These are phyloP conservation scores for Fomitopsis schrenkii DNA, from an alignment of 1,284 basidiomycete species.

Conservation along the genomic window DNA sequence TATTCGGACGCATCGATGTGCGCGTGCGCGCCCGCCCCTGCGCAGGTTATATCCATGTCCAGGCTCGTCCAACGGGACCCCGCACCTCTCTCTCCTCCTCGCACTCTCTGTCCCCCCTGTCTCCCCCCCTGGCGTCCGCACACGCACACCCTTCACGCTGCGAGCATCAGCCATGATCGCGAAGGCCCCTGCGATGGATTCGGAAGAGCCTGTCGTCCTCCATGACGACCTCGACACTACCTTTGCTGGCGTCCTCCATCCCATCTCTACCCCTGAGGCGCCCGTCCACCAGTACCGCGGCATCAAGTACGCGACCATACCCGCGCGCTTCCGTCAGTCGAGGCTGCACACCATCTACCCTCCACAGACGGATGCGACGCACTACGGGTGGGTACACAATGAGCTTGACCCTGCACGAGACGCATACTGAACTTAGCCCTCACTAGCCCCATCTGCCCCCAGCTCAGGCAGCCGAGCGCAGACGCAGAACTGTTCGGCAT, in stretches of 20 bases:
- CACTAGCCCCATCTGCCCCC: slow-evolving; percentile 70
- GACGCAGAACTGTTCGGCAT: slow-evolving; percentile 64
- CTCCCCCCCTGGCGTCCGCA: neutral
- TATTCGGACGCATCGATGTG: slow-evolving; percentile 7
- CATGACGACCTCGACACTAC: slow-evolving; percentile 56
- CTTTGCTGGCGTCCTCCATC: slow-evolving; percentile 60
- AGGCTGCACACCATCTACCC: slow-evolving; percentile 54
- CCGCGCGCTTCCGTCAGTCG: slow-evolving; percentile 70
- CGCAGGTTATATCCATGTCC: slow-evolving; percentile 3
- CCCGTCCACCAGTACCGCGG: slow-evolving; percentile 70
- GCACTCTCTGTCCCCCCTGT: neutral
- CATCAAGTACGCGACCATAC: slow-evolving; percentile 71
- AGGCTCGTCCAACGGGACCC: neutral
- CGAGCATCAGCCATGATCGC: slow-evolving; percentile 19
- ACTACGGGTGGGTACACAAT: slow-evolving; percentile 46
- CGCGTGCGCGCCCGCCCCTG: slow-evolving; percentile 9
- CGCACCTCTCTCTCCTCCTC: neutral
- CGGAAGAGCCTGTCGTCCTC: slow-evolving; percentile 34
- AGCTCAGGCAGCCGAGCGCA: slow-evolving; percentile 41
- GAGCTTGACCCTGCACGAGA: slow-evolving; percentile 10
- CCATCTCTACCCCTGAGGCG: slow-evolving; percentile 47
- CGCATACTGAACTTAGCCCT: slow-evolving; percentile 1
- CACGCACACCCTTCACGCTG: neutral
- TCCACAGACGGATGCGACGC: slow-evolving; percentile 53
- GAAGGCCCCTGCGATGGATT: slow-evolving; percentile 14